Evolutionary conservation across 768 basidiomycete genomes (phyloP).

Genomic region (Mycena capillaripes): DNA sequence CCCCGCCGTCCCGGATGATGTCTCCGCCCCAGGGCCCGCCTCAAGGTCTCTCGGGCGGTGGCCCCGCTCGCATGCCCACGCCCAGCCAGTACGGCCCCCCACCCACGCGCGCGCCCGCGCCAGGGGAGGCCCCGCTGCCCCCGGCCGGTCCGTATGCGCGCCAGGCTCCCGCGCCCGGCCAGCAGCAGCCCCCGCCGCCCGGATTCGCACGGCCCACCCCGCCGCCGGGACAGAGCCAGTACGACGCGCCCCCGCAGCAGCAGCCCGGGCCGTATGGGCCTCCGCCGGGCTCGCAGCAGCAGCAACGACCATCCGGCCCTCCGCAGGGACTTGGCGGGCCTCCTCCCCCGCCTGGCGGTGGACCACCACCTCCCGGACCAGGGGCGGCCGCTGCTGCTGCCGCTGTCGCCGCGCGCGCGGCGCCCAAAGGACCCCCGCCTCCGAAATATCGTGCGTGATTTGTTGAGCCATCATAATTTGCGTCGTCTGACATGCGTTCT

Average conservation of each 20-base stretch:
- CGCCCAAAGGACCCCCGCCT: slow-evolving; percentile 49
- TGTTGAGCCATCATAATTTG: background rate
- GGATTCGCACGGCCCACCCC: slow-evolving; percentile 30
- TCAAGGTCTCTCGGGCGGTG: slow-evolving; percentile 24
- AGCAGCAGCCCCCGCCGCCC: slow-evolving; percentile 45
- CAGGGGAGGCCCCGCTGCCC: slow-evolving; percentile 59
- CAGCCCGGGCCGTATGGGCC: slow-evolving; percentile 57
- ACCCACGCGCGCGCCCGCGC: slow-evolving; percentile 51
- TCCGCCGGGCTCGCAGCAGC: slow-evolving; percentile 32
- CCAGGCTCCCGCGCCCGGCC: slow-evolving; percentile 48
- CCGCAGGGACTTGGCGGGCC: slow-evolving; percentile 43
- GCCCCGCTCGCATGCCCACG: slow-evolving; percentile 52
- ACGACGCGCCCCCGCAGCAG: slow-evolving; percentile 36
- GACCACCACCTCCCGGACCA: slow-evolving; percentile 40
- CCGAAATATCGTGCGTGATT: slow-evolving; percentile 63
- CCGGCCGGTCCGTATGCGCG: slow-evolving; percentile 52
- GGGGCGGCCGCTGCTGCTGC: slow-evolving; percentile 41
- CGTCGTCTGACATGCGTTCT: slow-evolving; percentile 3
- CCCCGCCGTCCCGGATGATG: slow-evolving; percentile 60
- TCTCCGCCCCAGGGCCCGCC: slow-evolving; percentile 60
- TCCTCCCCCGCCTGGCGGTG: slow-evolving; percentile 51
- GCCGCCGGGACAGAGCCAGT: slow-evolving; percentile 10
- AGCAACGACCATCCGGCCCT: slow-evolving; percentile 41
- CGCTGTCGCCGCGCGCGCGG: slow-evolving; percentile 37
- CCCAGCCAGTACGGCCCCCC: slow-evolving; percentile 67